Conservation (phyloP, 805 yeast species). For the Starmerella vitae region DNA sequence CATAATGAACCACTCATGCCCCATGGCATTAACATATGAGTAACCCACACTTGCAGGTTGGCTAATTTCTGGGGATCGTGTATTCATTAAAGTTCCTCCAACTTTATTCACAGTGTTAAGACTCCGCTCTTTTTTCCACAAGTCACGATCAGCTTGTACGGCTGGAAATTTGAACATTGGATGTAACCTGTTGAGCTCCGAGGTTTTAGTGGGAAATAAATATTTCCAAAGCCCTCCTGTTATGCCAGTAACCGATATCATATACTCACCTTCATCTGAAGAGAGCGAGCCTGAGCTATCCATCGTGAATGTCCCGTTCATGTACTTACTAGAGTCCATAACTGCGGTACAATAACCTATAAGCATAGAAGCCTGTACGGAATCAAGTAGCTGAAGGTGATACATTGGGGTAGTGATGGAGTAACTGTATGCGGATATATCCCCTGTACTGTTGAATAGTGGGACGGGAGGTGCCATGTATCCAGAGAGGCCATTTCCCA, state of each 20-base stretch:
- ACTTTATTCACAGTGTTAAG: neutral
- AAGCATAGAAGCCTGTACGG: conserved; percentile 6
- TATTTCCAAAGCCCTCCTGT: conserved; percentile 2
- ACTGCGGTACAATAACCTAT: conserved; percentile 18
- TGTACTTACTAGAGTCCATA: conserved; percentile 9
- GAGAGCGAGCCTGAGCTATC: neutral
- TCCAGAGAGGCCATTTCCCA: conserved; percentile 3
- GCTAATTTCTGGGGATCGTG: conserved; percentile 7
- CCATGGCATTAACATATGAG: conserved; percentile 9
- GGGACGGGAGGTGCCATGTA: conserved; percentile 12
- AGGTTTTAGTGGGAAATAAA: conserved; percentile 7
- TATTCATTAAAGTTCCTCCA: conserved; percentile 12
- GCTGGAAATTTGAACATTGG: conserved; percentile 16
- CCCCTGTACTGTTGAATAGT: conserved; percentile 1
- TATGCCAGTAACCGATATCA: neutral
- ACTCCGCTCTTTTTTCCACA: neutral
- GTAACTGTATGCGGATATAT: conserved; percentile 9
- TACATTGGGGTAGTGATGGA: conserved; percentile 9
- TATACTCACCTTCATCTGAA: neutral
- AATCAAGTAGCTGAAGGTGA: neutral
- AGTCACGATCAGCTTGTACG: conserved; percentile 4
- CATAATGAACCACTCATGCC: conserved; percentile 13
- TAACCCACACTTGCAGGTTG: conserved; percentile 21
- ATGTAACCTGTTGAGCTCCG: conserved; percentile 1
- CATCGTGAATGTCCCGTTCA: conserved; percentile 2